Base-by-base conservation (phyloP, 257 asterid species). In the Anisodus tanguticus region DNA sequence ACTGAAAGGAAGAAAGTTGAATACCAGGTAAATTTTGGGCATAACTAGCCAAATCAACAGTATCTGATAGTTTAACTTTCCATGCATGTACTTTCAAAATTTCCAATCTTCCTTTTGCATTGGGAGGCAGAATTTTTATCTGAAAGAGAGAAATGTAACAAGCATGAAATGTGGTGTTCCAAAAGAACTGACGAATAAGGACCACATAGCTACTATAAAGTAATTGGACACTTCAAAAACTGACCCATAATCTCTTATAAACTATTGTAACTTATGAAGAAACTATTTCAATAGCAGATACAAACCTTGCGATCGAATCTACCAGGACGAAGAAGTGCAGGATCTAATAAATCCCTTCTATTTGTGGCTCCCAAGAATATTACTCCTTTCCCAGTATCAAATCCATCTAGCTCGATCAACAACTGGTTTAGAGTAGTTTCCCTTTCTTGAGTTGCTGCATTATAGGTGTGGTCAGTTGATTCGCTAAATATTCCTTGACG, bases 241-340 rank as follows among this genome's bases (percentile, higher is more conserved):
- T 53, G 64, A 77, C 9, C 53, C 64, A 77, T 53, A 7, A 74
- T 74, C 62, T 22, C 81, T 49, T 13, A 19, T 53, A 53, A 51
- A 35, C 82, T 53, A 35, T 13, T 53, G n/a, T 31, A 76, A 76
- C 63, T 76, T 51, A 13, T 51, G 62, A 53, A 77, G 9, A 53
- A 8, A 53, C 58, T 69, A 72, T 71, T 17, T 47, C 71, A 59
- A 17, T 37, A 43, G 51, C 31, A 86, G 82, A 86, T 85, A 81
- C 95, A 81, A 74, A 95, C 99, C 98, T 97, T 97, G 77, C 99
- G 98, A 87, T 95, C 98, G 89, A 97, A 97, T 69, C 99, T 98
- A 87, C 99, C 99, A 84, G 99, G 99, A 89, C 99, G 98, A 68
- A 97, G 98, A 91, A 95, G 98, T 79, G 99, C 99, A 5, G 99